A percentile compares a stretch with the other conserved stretches of the same genome.
Evolutionary conservation across 2,329 filamentous ascomycete species (phyloP).

Genomic region (Fusarium liriodendri): DNA sequence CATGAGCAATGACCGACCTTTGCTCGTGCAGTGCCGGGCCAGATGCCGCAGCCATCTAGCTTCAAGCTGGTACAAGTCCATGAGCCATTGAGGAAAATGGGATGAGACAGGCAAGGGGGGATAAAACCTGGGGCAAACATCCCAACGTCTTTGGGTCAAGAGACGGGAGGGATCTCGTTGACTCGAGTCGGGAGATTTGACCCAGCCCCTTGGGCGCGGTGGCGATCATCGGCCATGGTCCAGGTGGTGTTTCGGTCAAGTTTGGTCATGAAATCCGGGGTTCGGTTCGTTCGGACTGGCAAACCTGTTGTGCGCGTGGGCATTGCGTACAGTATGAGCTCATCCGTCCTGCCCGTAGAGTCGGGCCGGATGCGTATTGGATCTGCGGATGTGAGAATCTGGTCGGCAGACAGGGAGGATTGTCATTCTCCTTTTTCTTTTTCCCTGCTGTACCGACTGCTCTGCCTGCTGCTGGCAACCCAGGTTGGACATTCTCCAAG

Average conservation of each 20-base stretch:
- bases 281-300: conserved; percentile 8
- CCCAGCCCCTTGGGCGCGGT: conserved; percentile 15
- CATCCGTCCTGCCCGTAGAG: conserved; percentile 1
- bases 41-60: not conserved
- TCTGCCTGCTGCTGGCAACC: not conserved
- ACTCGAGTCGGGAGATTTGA: conserved; percentile 8
- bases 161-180: conserved; percentile 3
- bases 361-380: conserved; percentile 21
- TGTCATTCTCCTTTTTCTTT: not conserved
- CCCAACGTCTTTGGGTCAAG: not conserved
- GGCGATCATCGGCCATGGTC: conserved; percentile 11
- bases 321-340: conserved; percentile 1
- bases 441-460: not conserved
- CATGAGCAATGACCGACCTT: not conserved
- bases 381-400: conserved; percentile 6
- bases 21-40: conserved; percentile 7
- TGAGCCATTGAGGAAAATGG: not conserved
- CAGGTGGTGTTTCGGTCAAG: conserved; percentile 2
- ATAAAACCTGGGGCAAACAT: not conserved
- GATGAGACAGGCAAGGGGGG: not conserved
- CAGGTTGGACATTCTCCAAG: conserved; percentile 1
- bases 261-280: conserved; percentile 13
- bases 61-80: not conserved
- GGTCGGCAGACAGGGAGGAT: not conserved
- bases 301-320: not conserved